Conservation (phyloP, 164 flowering plant genomes). For the Piper longum region DNA sequence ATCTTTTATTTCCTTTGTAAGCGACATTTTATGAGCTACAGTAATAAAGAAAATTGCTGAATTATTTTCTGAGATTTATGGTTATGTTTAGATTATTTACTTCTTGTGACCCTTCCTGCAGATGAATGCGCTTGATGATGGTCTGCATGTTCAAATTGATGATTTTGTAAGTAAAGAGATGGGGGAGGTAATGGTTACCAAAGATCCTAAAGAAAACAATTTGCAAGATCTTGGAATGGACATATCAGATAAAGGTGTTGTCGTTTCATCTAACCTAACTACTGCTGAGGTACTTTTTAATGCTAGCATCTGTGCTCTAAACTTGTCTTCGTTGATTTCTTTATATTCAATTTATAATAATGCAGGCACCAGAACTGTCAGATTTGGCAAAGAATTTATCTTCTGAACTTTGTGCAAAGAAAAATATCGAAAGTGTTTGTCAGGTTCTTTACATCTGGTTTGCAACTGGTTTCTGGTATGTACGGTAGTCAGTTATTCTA, state of each 20-base stretch:
- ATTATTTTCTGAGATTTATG: background rate
- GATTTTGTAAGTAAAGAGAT: slow-evolving; percentile 24
- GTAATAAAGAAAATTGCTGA: too few species aligned
- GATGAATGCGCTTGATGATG: slow-evolving; percentile 59
- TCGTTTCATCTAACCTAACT: slow-evolving; percentile 9
- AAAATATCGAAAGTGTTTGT: slow-evolving; percentile 21
- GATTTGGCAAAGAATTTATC: slow-evolving; percentile 14
- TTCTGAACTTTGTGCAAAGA: slow-evolving; percentile 11
- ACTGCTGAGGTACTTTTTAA: slow-evolving; percentile 18
- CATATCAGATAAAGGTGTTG: slow-evolving; percentile 2
- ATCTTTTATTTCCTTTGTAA: too few species aligned
- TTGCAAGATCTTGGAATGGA: slow-evolving; percentile 12
- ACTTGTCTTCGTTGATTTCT: background rate
- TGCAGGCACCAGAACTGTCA: slow-evolving; percentile 18
- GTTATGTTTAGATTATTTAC: background rate
- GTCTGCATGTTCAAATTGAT: slow-evolving; percentile 47
- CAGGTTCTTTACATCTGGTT: slow-evolving; percentile 21
- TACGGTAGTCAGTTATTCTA: background rate
- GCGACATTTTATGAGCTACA: too few species aligned
- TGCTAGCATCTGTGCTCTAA: background rate
- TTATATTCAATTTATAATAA: background rate
- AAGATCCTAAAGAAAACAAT: slow-evolving; percentile 13
- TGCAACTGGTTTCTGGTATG: background rate
- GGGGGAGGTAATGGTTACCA: slow-evolving; percentile 12
- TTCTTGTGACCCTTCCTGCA: slow-evolving; percentile 9